Percentiles rank a stretch among this genome's conserved stretches.
Conservation (phyloP, 1,284 basidiomycete species). For the Tremellales sp. region DNA sequence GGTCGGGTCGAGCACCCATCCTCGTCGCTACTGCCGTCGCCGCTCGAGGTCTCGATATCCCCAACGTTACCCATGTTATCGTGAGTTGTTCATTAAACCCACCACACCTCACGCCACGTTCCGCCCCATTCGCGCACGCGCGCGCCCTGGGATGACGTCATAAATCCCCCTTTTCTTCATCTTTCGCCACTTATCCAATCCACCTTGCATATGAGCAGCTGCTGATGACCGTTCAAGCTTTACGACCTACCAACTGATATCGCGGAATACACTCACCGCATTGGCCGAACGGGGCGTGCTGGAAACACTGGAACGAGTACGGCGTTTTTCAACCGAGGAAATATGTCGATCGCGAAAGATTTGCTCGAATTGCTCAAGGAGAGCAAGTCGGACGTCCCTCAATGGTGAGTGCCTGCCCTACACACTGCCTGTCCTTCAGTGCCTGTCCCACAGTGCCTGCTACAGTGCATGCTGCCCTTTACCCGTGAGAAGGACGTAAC, state of each 20-base stretch:
- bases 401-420: no score
- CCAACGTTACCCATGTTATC: constrained; percentile 97
- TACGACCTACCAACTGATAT: constrained; percentile 99
- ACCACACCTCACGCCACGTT: no score
- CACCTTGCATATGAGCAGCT: no score
- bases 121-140: no score
- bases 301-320: constrained; percentile 96
- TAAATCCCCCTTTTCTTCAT: no score
- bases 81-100: no score
- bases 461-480: no score
- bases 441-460: constrained; percentile 78
- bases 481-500: no score
- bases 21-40: constrained; percentile 98
- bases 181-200: no score
- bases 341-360: constrained; percentile 87
- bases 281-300: constrained; percentile 98
- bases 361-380: constrained; percentile 77
- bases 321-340: constrained; percentile 89
- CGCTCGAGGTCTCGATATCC: constrained; percentile 98
- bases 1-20: constrained; percentile 88
- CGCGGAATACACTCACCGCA: constrained; percentile 97
- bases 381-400: constrained; percentile 85
- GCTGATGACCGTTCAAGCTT: no score
- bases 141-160: no score
- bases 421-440: constrained; percentile 57